Percentiles rank a stretch among this genome's conserved stretches.
Conservation (phyloP, 1,139 yeast species). For the Nakaseomyces bracarensis region DNA sequence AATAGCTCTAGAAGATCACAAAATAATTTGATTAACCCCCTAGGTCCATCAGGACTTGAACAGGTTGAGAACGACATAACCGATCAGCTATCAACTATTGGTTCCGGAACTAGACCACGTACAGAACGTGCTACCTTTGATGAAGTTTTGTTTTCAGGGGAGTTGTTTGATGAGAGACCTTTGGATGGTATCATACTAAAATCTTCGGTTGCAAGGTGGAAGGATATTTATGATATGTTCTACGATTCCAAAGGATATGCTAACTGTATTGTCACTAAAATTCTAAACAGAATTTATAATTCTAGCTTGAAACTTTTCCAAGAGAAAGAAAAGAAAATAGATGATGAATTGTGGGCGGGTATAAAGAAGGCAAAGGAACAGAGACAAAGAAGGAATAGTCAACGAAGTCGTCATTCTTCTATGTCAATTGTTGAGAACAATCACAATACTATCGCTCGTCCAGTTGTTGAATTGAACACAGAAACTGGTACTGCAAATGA, state of each 20-base stretch:
- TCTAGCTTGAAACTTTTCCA: slow-evolving; percentile 35
- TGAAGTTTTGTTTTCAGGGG: slow-evolving; percentile 28
- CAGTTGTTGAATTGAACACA: not conserved
- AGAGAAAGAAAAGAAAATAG: slow-evolving; percentile 25
- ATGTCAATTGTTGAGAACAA: not conserved
- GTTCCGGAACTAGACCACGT: slow-evolving; percentile 24
- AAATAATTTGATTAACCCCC: slow-evolving; percentile 28
- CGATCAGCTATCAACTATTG: slow-evolving; percentile 23
- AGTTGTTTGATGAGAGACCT: slow-evolving; percentile 27
- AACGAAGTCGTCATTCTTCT: slow-evolving; percentile 11
- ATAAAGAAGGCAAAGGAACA: slow-evolving; percentile 13
- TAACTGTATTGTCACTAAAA: slow-evolving; percentile 41
- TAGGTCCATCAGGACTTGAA: slow-evolving; percentile 31
- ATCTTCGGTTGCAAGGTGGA: slow-evolving; percentile 66
- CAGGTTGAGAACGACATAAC: slow-evolving; percentile 30
- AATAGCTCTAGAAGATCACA: slow-evolving; percentile 25
- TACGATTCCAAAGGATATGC: slow-evolving; percentile 39
- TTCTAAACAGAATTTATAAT: slow-evolving; percentile 46
- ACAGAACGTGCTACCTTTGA: slow-evolving; percentile 24
- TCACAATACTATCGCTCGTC: not conserved
- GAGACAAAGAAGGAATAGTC: slow-evolving; percentile 22
- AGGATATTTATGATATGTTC: slow-evolving; percentile 46
- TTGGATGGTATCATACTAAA: slow-evolving; percentile 37
- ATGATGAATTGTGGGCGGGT: slow-evolving; percentile 27
- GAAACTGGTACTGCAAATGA: not conserved